Evolutionary conservation across 2,329 filamentous ascomycete genomes (phyloP).

Genomic region (Exophiala xenobiotica): DNA sequence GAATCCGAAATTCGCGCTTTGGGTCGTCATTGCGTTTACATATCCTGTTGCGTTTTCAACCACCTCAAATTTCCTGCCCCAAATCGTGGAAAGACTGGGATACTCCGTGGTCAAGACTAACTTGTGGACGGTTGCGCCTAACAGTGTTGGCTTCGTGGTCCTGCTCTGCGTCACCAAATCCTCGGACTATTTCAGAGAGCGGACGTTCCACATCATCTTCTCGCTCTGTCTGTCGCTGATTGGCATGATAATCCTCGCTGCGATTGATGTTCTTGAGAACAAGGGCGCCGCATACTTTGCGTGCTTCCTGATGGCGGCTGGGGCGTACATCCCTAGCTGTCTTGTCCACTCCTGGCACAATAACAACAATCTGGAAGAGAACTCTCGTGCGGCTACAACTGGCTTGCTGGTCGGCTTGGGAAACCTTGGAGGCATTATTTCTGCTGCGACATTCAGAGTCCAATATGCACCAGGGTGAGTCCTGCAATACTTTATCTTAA

Average conservation of each 20-base stretch:
- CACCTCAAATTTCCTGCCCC: slow-evolving; percentile 58
- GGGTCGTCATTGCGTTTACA: slow-evolving; percentile 58
- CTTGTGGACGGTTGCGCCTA: slow-evolving; percentile 78
- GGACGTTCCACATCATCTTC: slow-evolving; percentile 72
- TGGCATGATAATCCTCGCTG: slow-evolving; percentile 76
- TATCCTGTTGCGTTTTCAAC: slow-evolving; percentile 60
- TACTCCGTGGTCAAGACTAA: slow-evolving; percentile 67
- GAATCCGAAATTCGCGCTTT: slow-evolving; percentile 54
- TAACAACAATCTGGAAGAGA: slow-evolving; percentile 55
- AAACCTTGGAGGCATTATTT: slow-evolving; percentile 50
- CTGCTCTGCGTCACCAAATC: slow-evolving; percentile 70
- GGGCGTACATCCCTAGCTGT: slow-evolving; percentile 66
- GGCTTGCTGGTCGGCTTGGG: slow-evolving; percentile 50
- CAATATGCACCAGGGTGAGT: slow-evolving; percentile 47
- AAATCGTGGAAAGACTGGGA: slow-evolving; percentile 55
- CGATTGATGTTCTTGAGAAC: slow-evolving; percentile 61
- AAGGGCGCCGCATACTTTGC: slow-evolving; percentile 71
- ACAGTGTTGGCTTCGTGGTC: slow-evolving; percentile 70
- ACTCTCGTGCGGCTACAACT: slow-evolving; percentile 49
- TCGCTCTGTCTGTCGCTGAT: slow-evolving; percentile 73
- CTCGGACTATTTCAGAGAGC: slow-evolving; percentile 64
- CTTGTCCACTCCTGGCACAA: slow-evolving; percentile 68
- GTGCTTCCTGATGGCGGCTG: slow-evolving; percentile 81
- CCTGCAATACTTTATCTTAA: too few species aligned
- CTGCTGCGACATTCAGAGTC: slow-evolving; percentile 45